Percentiles rank a stretch among this genome's conserved stretches.
These are phyloP conservation scores for Hyphodiscus hymeniophilus DNA, from an alignment of 495 filamentous ascomycete species.

Conservation along the genomic window DNA sequence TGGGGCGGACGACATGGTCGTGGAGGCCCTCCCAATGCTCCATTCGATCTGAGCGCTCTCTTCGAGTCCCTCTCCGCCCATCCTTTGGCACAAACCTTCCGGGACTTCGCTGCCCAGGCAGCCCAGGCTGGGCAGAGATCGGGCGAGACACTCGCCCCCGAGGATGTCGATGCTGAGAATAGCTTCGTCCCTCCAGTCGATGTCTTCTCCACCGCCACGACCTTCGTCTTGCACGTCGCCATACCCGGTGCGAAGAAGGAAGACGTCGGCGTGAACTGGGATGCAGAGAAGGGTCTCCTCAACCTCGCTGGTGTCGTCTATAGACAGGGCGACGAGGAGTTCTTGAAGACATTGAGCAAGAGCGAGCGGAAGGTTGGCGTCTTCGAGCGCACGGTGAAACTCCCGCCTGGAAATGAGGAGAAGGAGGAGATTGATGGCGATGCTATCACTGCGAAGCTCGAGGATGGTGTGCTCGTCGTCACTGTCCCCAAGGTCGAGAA, in stretches of 20 bases:
- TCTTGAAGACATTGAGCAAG: slow-evolving; percentile 55
- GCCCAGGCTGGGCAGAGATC: slow-evolving; percentile 20
- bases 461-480: slow-evolving; percentile 54
- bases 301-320: slow-evolving; percentile 63
- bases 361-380: slow-evolving; percentile 62
- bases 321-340: slow-evolving; percentile 61
- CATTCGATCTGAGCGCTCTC: slow-evolving; percentile 29
- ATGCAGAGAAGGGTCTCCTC: slow-evolving; percentile 55
- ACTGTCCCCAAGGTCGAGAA: slow-evolving; percentile 59
- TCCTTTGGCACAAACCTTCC: slow-evolving; percentile 30
- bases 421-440: slow-evolving; percentile 57
- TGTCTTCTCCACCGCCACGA: slow-evolving; percentile 57
- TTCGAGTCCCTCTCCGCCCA: slow-evolving; percentile 29
- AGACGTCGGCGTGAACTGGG: slow-evolving; percentile 69
- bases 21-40: slow-evolving; percentile 14
- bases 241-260: slow-evolving; percentile 71
- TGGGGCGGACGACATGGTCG: slow-evolving; percentile 13
- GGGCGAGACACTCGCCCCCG: slow-evolving; percentile 14
- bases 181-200: slow-evolving; percentile 62
- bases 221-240: slow-evolving; percentile 62
- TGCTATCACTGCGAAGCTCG: slow-evolving; percentile 57
- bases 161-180: slow-evolving; percentile 29
- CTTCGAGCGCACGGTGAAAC: slow-evolving; percentile 61
- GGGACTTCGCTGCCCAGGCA: slow-evolving; percentile 31
- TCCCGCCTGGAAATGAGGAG: slow-evolving; percentile 37